These are phyloP conservation scores for Elsinoe necatrix DNA, from an alignment of 2,329 filamentous ascomycete species.

Conservation along the genomic window DNA sequence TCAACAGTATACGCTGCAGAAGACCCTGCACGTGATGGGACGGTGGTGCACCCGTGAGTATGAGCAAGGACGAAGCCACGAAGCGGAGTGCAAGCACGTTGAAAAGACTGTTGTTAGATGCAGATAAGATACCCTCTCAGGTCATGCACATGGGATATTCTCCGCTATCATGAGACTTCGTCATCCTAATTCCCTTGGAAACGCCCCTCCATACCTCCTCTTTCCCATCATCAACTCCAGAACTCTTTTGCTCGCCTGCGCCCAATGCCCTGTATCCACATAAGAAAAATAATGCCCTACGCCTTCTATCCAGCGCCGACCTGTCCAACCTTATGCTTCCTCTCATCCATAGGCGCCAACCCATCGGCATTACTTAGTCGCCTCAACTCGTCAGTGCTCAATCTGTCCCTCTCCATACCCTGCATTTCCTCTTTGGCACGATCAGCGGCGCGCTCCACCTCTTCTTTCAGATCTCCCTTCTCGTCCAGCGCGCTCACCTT, in stretches of 20 bases:
- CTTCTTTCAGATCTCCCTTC: slow-evolving; percentile 2
- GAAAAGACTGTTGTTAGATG: background rate
- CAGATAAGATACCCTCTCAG: slow-evolving; percentile 3
- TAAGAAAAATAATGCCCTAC: background rate
- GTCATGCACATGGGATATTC: slow-evolving; percentile 8
- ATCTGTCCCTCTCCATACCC: background rate
- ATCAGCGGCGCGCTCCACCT: background rate
- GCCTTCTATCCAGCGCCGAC: background rate
- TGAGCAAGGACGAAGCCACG: too few relatives aligned
- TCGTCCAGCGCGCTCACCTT: background rate
- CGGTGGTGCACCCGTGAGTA: too few relatives aligned
- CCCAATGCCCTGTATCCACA: background rate
- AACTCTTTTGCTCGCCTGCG: background rate
- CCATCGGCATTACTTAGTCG: background rate
- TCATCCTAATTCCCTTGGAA: background rate
- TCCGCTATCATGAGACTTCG: slow-evolving; percentile 11
- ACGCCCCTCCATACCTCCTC: background rate
- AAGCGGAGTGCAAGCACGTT: background rate
- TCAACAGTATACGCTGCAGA: too few relatives aligned
- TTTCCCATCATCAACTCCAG: background rate
- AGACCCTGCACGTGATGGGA: too few relatives aligned
- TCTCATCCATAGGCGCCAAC: background rate
- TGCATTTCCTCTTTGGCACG: background rate
- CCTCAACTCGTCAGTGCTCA: slow-evolving; percentile 8
- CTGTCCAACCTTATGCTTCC: background rate